These are phyloP conservation scores for Tuber aestivum DNA, from an alignment of 495 filamentous ascomycete species.

Conservation along the genomic window DNA sequence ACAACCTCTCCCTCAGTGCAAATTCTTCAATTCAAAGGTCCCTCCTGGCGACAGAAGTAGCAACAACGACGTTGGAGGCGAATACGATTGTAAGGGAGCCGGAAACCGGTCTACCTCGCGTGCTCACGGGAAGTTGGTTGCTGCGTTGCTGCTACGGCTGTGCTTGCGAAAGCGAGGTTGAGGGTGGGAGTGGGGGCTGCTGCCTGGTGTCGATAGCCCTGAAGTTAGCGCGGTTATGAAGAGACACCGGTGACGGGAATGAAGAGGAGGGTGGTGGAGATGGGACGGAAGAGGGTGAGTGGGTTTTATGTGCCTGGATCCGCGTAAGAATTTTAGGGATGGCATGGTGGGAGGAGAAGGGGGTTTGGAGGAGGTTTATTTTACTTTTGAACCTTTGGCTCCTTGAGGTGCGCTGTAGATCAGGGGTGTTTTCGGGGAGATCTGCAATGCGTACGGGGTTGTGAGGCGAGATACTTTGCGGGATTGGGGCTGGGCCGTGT, in stretches of 20 bases:
- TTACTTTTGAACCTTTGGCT: neutral
- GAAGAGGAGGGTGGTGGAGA: neutral
- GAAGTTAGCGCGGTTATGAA: neutral
- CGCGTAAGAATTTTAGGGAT: slow-evolving; percentile 1
- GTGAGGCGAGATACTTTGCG: neutral
- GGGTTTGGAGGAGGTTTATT: neutral
- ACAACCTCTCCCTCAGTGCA: neutral
- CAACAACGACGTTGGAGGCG: neutral
- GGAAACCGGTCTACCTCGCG: neutral
- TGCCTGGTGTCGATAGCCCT: neutral
- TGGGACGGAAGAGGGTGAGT: neutral
- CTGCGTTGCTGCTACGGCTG: neutral
- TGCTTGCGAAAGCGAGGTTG: neutral
- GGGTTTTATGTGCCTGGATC: neutral
- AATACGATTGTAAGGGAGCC: neutral
- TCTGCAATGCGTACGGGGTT: neutral
- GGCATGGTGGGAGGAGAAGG: neutral
- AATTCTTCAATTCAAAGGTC: neutral
- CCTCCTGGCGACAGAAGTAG: neutral
- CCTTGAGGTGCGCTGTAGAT: neutral
- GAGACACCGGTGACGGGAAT: neutral
- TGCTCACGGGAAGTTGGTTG: neutral
- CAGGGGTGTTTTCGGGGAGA: neutral
- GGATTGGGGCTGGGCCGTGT: neutral
- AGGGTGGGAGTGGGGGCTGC: neutral